Percentiles rank a stretch among this genome's conserved stretches.
Conservation (phyloP, 108 stramenopile genomes). For the Skeletonema tropicum region DNA sequence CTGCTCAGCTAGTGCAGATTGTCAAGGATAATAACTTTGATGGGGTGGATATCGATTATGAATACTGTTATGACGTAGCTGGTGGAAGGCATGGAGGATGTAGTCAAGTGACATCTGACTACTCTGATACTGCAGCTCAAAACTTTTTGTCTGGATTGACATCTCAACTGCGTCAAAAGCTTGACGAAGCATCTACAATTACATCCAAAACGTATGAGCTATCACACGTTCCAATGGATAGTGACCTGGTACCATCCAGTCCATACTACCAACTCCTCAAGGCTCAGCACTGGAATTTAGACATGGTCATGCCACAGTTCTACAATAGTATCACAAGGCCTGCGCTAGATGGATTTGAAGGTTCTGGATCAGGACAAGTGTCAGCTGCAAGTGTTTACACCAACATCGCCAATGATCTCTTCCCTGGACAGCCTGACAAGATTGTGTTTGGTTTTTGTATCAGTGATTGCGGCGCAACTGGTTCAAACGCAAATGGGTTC, state of each 20-base stretch:
- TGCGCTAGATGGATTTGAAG: constrained; percentile 44
- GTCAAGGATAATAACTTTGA: constrained; percentile 43
- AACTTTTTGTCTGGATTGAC: constrained; percentile 50
- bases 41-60: constrained; percentile 59
- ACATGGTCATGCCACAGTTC: constrained; percentile 67
- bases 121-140: constrained; percentile 27
- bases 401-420: constrained; percentile 35
- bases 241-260: constrained; percentile 34
- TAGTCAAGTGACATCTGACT: not conserved
- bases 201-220: constrained; percentile 14
- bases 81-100: constrained; percentile 15
- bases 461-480: constrained; percentile 46
- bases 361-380: constrained; percentile 11
- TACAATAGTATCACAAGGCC: constrained; percentile 62
- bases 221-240: constrained; percentile 62
- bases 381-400: constrained; percentile 39
- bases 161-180: constrained; percentile 29
- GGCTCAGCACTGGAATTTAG: constrained; percentile 27
- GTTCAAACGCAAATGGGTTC: constrained; percentile 23
- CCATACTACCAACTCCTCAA: constrained; percentile 40
- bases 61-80: constrained; percentile 54
- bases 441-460: constrained; percentile 68
- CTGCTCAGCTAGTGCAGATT: constrained; percentile 36
- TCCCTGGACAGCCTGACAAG: constrained; percentile 33
- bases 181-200: constrained; percentile 24